Base-by-base conservation (phyloP, 441 rosid species). In the Geranium incanum region DNA sequence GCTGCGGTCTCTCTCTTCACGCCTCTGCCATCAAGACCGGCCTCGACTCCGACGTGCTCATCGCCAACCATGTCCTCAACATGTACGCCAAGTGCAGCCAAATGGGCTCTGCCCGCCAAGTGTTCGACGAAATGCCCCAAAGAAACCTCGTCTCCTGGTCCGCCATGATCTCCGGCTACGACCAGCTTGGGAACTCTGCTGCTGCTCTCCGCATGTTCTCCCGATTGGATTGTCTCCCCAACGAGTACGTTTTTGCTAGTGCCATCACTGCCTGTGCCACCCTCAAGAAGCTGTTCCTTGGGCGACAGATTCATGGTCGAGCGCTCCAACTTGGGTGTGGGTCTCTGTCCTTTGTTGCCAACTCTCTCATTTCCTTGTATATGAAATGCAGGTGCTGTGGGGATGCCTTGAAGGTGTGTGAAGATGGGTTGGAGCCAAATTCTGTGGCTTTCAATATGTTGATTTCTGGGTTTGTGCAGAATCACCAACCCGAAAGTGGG, bases 121-220 rank as follows among this genome's bases (percentile, higher is more conserved):
- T 80, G 77, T 86, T 88, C 69, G 93, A 85, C 73, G 83, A 82
- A 75, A 85, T 88, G 89, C 67, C 82, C 68, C 74, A 74, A 0
- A 76, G 76, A 78, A 85, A 87, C 48, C 83, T 88, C 11, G 86
- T 87, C 9, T 85, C 94, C 0, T 87, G 89, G 91, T 85, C 94
- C 4, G 86, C 91, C 62, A 79, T 87, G 82, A 81, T 87, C 57
- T 84, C 94, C 16, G 94, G 91, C 11, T 85, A 85, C 75, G 81
- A 71, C 67, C 91, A 88, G 67, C 68, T 64, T 48, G 85, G 84
- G 19, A 41, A 79, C 37, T 79, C 79, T 69, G 13, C 66, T 6
- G 66, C 78, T 68, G 89, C 89, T 1, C 78, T 87, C 23, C 74
- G 74, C 4, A 72, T 85, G 33, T 87, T 85, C 71, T 76, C 84